Evolutionary conservation across 371 early-diverging fungal genomes (phyloP).

Genomic region (Batkoa obscura): DNA sequence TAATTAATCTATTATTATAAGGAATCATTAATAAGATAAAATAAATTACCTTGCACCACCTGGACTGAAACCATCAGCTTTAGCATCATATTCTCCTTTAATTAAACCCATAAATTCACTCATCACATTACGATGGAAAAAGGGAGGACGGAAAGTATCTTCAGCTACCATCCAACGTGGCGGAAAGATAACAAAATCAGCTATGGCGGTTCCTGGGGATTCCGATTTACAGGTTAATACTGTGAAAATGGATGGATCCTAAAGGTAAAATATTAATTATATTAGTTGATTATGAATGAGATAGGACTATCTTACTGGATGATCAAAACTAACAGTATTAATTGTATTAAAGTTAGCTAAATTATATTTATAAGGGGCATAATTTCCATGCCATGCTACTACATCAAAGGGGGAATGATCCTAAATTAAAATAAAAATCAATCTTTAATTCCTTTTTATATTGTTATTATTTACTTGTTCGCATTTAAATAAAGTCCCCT

Average conservation of each 20-base stretch:
- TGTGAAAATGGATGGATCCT: slow-evolving; percentile 90
- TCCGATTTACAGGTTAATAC: slow-evolving; percentile 80
- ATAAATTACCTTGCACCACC: slow-evolving; percentile 78
- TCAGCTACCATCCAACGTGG: slow-evolving; percentile 87
- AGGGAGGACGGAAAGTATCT: slow-evolving; percentile 86
- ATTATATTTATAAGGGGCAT: slow-evolving; percentile 89
- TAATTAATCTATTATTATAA: too few relatives aligned
- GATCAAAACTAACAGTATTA: slow-evolving; percentile 82
- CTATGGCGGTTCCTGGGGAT: slow-evolving; percentile 73
- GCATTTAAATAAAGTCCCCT: slow-evolving; percentile 51
- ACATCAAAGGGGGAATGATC: slow-evolving; percentile 85
- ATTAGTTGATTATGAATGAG: not conserved
- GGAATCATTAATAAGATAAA: not conserved
- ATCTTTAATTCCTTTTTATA: slow-evolving; percentile 4
- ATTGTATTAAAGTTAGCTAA: slow-evolving; percentile 64
- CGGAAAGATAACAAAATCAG: slow-evolving; percentile 95
- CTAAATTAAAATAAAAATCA: slow-evolving; percentile 8
- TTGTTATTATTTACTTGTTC: slow-evolving; percentile 18
- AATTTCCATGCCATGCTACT: slow-evolving; percentile 97
- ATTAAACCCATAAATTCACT: slow-evolving; percentile 95
- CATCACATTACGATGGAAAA: slow-evolving; percentile 89
- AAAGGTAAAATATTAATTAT: not conserved
- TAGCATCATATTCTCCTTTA: slow-evolving; percentile 82
- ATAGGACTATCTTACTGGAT: slow-evolving; percentile 34
- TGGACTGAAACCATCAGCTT: slow-evolving; percentile 73